A percentile compares a stretch with the other conserved stretches of the same genome.
Conservation (phyloP, 768 basidiomycete species). For the Rhizopogon sp. region DNA sequence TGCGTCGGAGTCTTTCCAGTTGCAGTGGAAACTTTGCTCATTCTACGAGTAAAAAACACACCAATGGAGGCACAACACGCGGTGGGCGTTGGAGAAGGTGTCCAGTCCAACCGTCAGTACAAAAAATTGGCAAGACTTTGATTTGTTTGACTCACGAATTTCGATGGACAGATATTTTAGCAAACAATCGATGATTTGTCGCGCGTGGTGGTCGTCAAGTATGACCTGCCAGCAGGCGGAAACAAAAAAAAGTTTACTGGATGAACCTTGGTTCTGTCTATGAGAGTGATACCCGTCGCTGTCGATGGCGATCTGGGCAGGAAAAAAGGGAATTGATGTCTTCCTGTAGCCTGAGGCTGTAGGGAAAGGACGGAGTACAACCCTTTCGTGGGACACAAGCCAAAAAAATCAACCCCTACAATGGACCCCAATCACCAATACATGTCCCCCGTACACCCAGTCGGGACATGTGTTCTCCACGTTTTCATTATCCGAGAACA, state of each 20-base stretch:
- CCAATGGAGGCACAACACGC: conserved; percentile 1
- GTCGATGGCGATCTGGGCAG: conserved; percentile 29
- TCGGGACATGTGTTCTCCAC: conserved; percentile 6
- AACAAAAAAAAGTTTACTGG: conserved; percentile 41
- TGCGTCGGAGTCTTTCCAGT: conserved; percentile 68
- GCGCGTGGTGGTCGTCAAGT: conserved; percentile 79
- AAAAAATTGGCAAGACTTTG: conserved; percentile 9
- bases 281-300: conserved; percentile 32
- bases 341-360: conserved; percentile 34
- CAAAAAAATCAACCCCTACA: conserved; percentile 22
- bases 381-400: conserved; percentile 25
- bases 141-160: conserved; percentile 34
- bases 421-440: conserved; percentile 21
- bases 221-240: conserved; percentile 90
- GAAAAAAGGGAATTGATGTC: conserved; percentile 11
- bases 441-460: conserved; percentile 4
- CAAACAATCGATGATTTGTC: conserved; percentile 48
- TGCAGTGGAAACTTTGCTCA: conserved; percentile 88
- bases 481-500: not conserved
- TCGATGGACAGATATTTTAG: conserved; percentile 36
- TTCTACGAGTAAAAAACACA: conserved; percentile 42
- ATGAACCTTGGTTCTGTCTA: conserved; percentile 37
- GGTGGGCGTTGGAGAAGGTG: not conserved
- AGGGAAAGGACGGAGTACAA: conserved; percentile 33
- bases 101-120: not conserved